These are phyloP conservation scores for Xerophyta viscosa DNA, from an alignment of 106 monocot species.

Conservation along the genomic window DNA sequence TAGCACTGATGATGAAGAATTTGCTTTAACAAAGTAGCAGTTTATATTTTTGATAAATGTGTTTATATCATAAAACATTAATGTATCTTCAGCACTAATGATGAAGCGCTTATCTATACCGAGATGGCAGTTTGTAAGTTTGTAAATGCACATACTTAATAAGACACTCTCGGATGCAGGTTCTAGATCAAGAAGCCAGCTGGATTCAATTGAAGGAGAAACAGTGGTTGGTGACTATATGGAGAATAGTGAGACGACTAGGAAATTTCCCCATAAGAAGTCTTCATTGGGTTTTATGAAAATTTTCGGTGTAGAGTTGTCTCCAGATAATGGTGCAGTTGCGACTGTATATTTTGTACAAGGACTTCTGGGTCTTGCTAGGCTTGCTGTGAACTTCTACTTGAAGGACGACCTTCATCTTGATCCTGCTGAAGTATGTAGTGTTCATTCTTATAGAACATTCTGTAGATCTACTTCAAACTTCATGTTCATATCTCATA, in stretches of 20 bases:
- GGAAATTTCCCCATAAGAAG: constrained; percentile 29
- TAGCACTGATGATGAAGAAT: too few relatives aligned
- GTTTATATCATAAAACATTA: too few relatives aligned
- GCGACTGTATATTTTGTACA: constrained; percentile 99
- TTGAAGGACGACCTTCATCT: constrained; percentile 98
- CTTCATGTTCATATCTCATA: too few relatives aligned
- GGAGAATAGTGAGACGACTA: too few relatives aligned
- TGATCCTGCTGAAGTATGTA: constrained; percentile 87
- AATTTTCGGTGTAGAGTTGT: constrained; percentile 80
- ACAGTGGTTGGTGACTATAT: constrained; percentile 1
- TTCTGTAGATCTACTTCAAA: too few relatives aligned
- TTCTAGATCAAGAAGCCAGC: constrained; percentile 18
- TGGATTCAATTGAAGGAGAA: constrained; percentile 19
- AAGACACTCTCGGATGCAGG: constrained; percentile 26
- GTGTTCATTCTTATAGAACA: background rate
- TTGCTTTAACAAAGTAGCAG: too few relatives aligned
- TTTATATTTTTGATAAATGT: too few relatives aligned
- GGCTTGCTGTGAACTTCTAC: constrained; percentile 97
- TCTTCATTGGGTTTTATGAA: constrained; percentile 38
- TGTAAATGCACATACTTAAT: too few relatives aligned
- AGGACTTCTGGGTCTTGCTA: constrained; percentile 89
- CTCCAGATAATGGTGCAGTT: constrained; percentile 94
- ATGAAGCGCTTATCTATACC: too few relatives aligned
- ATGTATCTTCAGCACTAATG: too few relatives aligned
- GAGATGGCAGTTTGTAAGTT: too few relatives aligned